Evolutionary conservation across 495 filamentous ascomycete genomes (phyloP), one percentile per base, ranked within the genome.

Genomic region (Trichoderma erinaceum): DNA sequence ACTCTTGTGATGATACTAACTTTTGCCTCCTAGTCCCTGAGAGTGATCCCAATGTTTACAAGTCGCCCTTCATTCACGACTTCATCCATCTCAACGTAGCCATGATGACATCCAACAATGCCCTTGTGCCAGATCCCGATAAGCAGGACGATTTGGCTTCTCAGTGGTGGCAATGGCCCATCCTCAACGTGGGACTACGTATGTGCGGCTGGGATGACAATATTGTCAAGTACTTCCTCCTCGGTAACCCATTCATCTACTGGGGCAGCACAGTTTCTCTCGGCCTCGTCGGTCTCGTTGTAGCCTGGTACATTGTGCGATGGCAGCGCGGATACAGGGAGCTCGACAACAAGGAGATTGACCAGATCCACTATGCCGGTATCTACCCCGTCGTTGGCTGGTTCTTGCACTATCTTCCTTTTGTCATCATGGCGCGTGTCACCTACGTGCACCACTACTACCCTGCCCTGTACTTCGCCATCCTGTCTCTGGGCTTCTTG

Each of bases 61-160:
- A 91, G 80, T 98, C 94, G 0, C 94, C 96, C 1, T 99, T 99
- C 82, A 78, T 96, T 68, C 92, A 92, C 74, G 96, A 98, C 79
- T 99, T 99, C 77, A 87, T 99, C 72, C 95, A 99, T 76, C 76
- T 99, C 63, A 99, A 99, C 78, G 95, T 99, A 68, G 95, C 96
- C 66, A 99, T 99, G 95, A 97, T 98, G 96, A 99, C 95, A 21
- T 98, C 96, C 16, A 99, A 99, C 82, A 99, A 99, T 76, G 95
- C 95, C 48, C 86, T 99, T 25, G 93, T 99, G 56, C 95, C 95
- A 13, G 96, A 99, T 74, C 96, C 95, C 4, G 95, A 99, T 78
- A 99, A 99, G 84, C 95, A 98, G 79, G 95, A 99, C 75, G 95
- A 99, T 75, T 84, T 99, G 38, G 96, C 95, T 56, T 98, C 95